A percentile compares a stretch with the other conserved stretches of the same genome.
Evolutionary conservation across 192 early-diverging fungal genomes (phyloP).

Genomic region (Rhizoclosmatium globosum): DNA sequence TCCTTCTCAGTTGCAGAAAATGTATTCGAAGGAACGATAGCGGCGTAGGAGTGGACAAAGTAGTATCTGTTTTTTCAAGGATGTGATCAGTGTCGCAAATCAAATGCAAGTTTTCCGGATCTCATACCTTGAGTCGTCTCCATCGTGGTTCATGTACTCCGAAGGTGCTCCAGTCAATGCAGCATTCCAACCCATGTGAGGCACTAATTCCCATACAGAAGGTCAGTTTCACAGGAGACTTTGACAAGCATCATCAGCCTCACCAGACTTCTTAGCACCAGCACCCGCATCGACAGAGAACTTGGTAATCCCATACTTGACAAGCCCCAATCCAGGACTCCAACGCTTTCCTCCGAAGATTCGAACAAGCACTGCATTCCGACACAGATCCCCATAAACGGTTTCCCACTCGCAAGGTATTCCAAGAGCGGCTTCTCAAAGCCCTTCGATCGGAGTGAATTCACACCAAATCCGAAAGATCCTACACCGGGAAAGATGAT

Average conservation of each 20-base stretch:
- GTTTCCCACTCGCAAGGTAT: conserved; percentile 86
- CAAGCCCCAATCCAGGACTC: conserved; percentile 83
- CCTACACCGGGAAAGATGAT: conserved; percentile 99
- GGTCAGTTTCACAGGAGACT: conserved; percentile 48
- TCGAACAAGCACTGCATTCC: conserved; percentile 96
- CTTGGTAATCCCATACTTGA: conserved; percentile 43
- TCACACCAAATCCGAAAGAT: conserved; percentile 93
- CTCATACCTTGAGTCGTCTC: conserved; percentile 35
- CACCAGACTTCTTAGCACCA: conserved; percentile 10
- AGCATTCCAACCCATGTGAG: conserved; percentile 99
- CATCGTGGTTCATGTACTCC: conserved; percentile 40
- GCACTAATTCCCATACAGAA: conserved; percentile 79
- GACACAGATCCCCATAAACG: conserved; percentile 99
- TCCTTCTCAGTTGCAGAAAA: neutral
- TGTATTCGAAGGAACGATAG: conserved; percentile 57
- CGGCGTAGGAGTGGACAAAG: conserved; percentile 98
- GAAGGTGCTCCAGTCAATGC: conserved; percentile 37
- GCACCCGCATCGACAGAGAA: conserved; percentile 17
- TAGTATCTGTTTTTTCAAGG: conserved; percentile 78
- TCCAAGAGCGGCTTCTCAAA: conserved; percentile 82
- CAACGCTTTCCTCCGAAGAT: conserved; percentile 88
- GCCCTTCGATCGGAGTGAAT: conserved; percentile 73
- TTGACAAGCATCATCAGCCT: neutral
- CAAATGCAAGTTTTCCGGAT: conserved; percentile 20
- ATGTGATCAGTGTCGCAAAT: neutral